phyloP scores from a whole-genome alignment of 345 rosid genomes.

The Boechera stricta region DNA sequence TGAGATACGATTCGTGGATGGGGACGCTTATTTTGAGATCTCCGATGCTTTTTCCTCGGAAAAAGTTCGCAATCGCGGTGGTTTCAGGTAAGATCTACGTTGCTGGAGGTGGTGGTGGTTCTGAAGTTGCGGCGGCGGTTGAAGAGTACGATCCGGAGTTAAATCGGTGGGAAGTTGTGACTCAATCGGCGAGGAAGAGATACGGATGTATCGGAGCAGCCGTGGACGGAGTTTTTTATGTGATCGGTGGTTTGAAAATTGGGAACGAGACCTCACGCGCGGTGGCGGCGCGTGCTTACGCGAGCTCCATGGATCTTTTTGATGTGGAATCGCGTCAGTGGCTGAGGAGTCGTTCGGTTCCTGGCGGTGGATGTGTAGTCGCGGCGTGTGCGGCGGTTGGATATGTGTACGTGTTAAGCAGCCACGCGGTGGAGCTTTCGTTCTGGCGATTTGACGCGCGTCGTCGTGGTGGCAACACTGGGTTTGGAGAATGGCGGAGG shows the following conservation, averaged over 20 bases:
- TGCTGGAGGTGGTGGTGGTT: constrained; percentile 68
- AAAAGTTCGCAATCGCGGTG: constrained; percentile 77
- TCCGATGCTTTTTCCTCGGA: constrained; percentile 62
- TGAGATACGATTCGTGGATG: constrained; percentile 74
- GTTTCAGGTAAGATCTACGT: constrained; percentile 70
- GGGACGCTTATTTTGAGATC: constrained; percentile 51
- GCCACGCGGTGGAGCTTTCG: constrained; percentile 91
- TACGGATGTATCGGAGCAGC: constrained; percentile 89
- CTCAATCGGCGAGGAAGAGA: constrained; percentile 63
- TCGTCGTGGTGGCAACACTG: constrained; percentile 32
- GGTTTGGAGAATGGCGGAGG: constrained; percentile 83
- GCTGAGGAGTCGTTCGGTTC: constrained; percentile 80
- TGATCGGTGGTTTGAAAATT: constrained; percentile 85
- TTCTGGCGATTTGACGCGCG: constrained; percentile 80
- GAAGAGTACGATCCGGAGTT: constrained; percentile 84
- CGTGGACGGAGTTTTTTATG: constrained; percentile 76
- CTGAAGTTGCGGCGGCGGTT: constrained; percentile 59
- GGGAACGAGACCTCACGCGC: constrained; percentile 54
- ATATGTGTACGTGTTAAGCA: constrained; percentile 63
- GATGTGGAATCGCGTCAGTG: constrained; percentile 71
- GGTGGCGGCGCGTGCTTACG: constrained; percentile 63
- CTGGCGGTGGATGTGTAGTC: constrained; percentile 92
- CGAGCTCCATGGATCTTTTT: constrained; percentile 87
- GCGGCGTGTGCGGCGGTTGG: constrained; percentile 81
- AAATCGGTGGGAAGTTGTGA: constrained; percentile 68